Conservation (phyloP, 306 rosid genomes). For the Rubus idaeus region DNA sequence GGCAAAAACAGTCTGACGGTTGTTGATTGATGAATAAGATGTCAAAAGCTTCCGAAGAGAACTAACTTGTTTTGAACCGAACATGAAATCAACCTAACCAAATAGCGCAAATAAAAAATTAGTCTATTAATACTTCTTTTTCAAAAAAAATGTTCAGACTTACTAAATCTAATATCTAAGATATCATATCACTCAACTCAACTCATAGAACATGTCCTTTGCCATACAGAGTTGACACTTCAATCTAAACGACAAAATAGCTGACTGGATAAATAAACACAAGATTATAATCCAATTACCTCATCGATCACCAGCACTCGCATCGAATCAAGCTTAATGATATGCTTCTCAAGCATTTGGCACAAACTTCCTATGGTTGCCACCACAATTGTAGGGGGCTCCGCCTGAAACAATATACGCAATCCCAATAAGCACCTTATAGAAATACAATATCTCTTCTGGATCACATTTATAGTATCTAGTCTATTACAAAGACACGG, state of each 20-base stretch:
- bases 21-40: slow-evolving; percentile 64
- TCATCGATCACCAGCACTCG: slow-evolving; percentile 82
- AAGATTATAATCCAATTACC: slow-evolving; percentile 38
- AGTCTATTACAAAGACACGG: neutral
- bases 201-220: neutral
- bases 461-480: neutral
- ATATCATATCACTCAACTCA: too few species aligned
- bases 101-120: slow-evolving; percentile 1
- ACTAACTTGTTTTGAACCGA: slow-evolving; percentile 81
- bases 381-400: slow-evolving; percentile 81
- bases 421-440: slow-evolving; percentile 12
- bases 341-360: slow-evolving; percentile 71
- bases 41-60: slow-evolving; percentile 85
- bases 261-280: neutral
- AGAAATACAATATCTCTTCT: slow-evolving; percentile 12
- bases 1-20: slow-evolving; percentile 87
- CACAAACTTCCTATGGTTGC: slow-evolving; percentile 87
- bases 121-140: too few species aligned
- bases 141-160: too few species aligned
- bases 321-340: slow-evolving; percentile 62
- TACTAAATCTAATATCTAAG: too few species aligned
- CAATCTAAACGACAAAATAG: neutral
- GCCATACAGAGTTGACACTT: slow-evolving; percentile 7
- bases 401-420: slow-evolving; percentile 56
- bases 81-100: slow-evolving; percentile 87